phyloP scores from a whole-genome alignment of 2,329 filamentous ascomycete species.

The Coniochaeta sp. region DNA sequence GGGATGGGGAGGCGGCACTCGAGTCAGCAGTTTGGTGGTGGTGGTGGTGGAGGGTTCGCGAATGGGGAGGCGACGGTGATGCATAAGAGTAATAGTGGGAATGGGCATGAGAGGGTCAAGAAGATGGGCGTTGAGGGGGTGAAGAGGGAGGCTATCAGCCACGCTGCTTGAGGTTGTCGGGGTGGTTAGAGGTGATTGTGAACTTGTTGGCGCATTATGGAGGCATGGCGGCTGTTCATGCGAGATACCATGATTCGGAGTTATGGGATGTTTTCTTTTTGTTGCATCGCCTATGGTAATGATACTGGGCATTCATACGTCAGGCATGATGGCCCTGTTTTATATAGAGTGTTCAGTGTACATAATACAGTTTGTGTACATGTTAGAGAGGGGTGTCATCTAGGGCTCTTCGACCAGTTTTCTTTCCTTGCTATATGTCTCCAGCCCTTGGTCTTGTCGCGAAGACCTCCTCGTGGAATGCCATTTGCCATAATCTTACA shows the following conservation, averaged over 20 bases:
- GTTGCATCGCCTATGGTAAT: neutral
- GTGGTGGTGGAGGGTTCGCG: neutral
- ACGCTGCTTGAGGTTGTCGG: neutral
- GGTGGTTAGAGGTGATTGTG: neutral
- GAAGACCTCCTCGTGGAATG: neutral
- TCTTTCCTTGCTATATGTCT: too few relatives aligned
- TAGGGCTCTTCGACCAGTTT: too few relatives aligned
- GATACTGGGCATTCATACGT: neutral
- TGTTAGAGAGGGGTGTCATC: neutral
- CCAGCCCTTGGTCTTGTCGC: too few relatives aligned
- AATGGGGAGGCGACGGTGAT: neutral
- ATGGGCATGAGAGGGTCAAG: neutral
- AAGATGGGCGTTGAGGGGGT: slow-evolving; percentile 1
- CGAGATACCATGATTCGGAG: neutral
- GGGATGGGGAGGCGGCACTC: slow-evolving; percentile 1
- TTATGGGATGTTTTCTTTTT: neutral
- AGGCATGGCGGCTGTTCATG: neutral
- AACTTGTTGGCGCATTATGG: neutral
- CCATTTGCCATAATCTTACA: neutral
- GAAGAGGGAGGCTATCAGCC: neutral
- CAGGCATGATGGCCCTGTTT: neutral
- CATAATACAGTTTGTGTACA: neutral
- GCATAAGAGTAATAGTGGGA: neutral
- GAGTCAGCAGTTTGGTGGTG: neutral
- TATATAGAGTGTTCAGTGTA: neutral